Conservation (phyloP, 2,329 filamentous ascomycete species). For the Alternaria brassicicola region DNA sequence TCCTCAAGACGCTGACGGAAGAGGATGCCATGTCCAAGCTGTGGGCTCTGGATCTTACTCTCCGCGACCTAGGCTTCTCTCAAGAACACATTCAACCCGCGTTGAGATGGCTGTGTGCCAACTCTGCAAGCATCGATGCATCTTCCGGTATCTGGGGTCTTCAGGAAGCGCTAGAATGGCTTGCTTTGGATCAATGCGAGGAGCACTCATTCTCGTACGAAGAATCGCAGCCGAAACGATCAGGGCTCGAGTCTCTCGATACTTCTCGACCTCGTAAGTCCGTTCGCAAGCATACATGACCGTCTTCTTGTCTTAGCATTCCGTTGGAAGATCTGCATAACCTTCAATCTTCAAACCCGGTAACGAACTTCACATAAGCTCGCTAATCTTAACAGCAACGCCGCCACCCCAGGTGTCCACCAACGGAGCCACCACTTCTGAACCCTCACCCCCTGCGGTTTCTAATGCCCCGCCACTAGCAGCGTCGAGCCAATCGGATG, state of each 20-base stretch:
- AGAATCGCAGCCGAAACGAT: slow-evolving; percentile 27
- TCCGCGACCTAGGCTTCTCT: slow-evolving; percentile 72
- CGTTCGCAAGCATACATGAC: too few species aligned
- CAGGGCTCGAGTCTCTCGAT: slow-evolving; percentile 22
- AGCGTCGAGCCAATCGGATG: slow-evolving; percentile 35
- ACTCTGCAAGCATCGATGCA: slow-evolving; percentile 56
- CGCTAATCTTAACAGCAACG: too few species aligned
- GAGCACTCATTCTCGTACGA: slow-evolving; percentile 77
- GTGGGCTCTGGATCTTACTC: slow-evolving; percentile 81
- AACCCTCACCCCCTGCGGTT: background rate
- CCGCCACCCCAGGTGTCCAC: slow-evolving; percentile 6
- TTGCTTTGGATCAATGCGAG: slow-evolving; percentile 75
- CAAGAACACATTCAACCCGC: slow-evolving; percentile 39
- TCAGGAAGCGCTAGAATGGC: slow-evolving; percentile 87
- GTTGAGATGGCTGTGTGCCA: slow-evolving; percentile 44
- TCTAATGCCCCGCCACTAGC: slow-evolving; percentile 7
- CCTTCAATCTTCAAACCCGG: too few species aligned
- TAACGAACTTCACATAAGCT: too few species aligned
- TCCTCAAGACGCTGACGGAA: slow-evolving; percentile 62
- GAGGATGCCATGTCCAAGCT: slow-evolving; percentile 80
- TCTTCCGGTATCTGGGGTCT: slow-evolving; percentile 75
- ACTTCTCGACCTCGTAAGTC: slow-evolving; percentile 37
- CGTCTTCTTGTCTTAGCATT: too few species aligned
- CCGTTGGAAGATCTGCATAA: too few species aligned
- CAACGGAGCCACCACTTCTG: background rate